Evolutionary conservation across 345 rosid genomes (phyloP), one percentile per base, ranked within the genome.

Genomic region (Trapa incisa): DNA sequence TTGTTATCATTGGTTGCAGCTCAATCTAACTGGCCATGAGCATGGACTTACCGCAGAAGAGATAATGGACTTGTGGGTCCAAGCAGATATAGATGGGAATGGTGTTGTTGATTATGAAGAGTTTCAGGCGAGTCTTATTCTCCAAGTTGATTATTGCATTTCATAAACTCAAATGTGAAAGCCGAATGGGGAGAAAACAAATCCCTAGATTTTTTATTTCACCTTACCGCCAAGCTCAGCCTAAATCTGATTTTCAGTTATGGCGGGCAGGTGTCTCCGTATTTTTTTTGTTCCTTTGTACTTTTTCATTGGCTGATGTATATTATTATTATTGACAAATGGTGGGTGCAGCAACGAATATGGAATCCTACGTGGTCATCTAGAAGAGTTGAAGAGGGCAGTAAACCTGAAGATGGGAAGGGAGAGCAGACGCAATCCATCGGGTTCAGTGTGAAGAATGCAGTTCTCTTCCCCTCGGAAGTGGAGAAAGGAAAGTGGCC

Each of bases 401-500:
- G 65, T 16, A 73, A 72, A 37, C 72, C 47, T 1, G 70, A 72
- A 35, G 73, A 52, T 65, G 68, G 63, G 1, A 75, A 76, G 71
- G 77, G 75, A n/a, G 65, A 70, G 50, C 76, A 70, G 68, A 79
- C 83, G 75, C 94, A 90, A 76, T 77, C 80, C n/a, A 75, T 88
- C 17, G 96, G 97, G 71, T 80, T 90, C 69, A 80, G 79, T 37
- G 87, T 89, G 68, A 84, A 88, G 71, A 83, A 83, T 76, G 98
- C 97, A 6, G 80, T 77, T 72, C 83, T 93, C 65, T 93, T 83
- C 67, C 98, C 98, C 2, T 78, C 78, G 47, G 98, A 93, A 83
- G 94, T 80, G 67, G 98, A 93, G 82, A 88, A 79, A 75, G 97
- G 97, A 71, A 75, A 74, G 70, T 93, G 98, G 96, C 98, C 98